phyloP scores from a whole-genome alignment of 176 grass and related monocot genomes.

The Lolium rigidum region DNA sequence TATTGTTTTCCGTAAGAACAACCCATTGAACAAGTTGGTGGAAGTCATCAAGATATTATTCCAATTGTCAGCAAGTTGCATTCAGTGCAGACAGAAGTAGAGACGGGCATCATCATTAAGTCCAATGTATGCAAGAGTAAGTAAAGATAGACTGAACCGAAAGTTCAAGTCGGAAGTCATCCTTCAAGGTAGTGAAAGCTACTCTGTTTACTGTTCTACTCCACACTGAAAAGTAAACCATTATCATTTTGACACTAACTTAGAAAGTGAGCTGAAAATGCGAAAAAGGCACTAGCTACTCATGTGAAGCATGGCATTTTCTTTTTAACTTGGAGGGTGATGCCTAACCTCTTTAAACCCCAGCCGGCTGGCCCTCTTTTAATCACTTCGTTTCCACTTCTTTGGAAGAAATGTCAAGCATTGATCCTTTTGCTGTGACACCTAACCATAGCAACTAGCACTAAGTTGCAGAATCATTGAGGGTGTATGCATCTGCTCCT shows the following conservation, averaged over 20 bases:
- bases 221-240: slow-evolving; percentile 36
- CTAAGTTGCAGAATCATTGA: slow-evolving; percentile 16
- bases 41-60: not conserved
- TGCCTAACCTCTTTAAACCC: slow-evolving; percentile 34
- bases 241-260: not conserved
- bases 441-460: not conserved
- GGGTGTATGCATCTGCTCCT: not conserved
- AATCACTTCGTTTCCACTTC: slow-evolving; percentile 20
- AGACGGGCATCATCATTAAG: not conserved
- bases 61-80: not conserved
- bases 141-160: not conserved
- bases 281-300: slow-evolving; percentile 9
- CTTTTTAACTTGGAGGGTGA: slow-evolving; percentile 29
- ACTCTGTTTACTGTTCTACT: slow-evolving; percentile 39
- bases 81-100: not conserved
- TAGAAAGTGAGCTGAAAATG: slow-evolving; percentile 5
- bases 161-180: not conserved
- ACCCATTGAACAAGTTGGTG: not conserved
- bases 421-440: not conserved
- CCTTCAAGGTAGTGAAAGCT: slow-evolving; percentile 33
- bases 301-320: slow-evolving; percentile 7
- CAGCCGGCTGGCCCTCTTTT: slow-evolving; percentile 1
- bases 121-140: not conserved
- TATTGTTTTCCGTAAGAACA: not conserved
- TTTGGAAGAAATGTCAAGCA: not conserved